A percentile compares a stretch with the other conserved stretches of the same genome.
phyloP scores from a whole-genome alignment of 352 stramenopile genomes.

The Phytophthora sp. region DNA sequence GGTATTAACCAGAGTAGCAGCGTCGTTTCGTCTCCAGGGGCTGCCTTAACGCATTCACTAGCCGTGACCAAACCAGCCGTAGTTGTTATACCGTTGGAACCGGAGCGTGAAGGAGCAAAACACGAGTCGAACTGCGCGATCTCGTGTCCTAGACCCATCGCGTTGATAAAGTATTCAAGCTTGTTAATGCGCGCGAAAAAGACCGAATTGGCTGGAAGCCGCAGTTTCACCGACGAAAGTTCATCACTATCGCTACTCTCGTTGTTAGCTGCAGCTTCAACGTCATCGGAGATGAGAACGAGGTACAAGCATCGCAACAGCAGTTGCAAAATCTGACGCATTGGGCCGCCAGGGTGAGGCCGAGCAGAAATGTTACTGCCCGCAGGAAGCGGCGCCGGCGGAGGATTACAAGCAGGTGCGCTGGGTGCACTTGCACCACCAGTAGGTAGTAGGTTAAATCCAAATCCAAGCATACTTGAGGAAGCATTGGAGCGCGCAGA shows the following conservation, averaged over 20 bases:
- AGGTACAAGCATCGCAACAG: constrained; percentile 79
- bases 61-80: constrained; percentile 54
- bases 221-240: constrained; percentile 37
- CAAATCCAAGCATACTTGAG: constrained; percentile 53
- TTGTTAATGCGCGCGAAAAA: constrained; percentile 85
- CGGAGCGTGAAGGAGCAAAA: constrained; percentile 63
- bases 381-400: constrained; percentile 20
- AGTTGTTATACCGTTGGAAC: constrained; percentile 46
- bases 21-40: constrained; percentile 78
- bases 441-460: constrained; percentile 60
- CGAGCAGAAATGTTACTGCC: constrained; percentile 58
- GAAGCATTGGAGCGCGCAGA: constrained; percentile 30
- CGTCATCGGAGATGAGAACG: constrained; percentile 62
- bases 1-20: constrained; percentile 80
- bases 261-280: constrained; percentile 18
- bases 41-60: constrained; percentile 64
- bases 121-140: constrained; percentile 75
- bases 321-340: constrained; percentile 84
- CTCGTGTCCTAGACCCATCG: constrained; percentile 76
- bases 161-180: constrained; percentile 86
- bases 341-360: constrained; percentile 77
- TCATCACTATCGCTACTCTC: constrained; percentile 37
- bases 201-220: constrained; percentile 56
- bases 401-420: constrained; percentile 12
- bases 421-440: constrained; percentile 12